A percentile compares a stretch with the other conserved stretches of the same genome.
These are phyloP conservation scores for Pichia membranifaciens DNA, from an alignment of 805 yeast genomes.

Conservation along the genomic window DNA sequence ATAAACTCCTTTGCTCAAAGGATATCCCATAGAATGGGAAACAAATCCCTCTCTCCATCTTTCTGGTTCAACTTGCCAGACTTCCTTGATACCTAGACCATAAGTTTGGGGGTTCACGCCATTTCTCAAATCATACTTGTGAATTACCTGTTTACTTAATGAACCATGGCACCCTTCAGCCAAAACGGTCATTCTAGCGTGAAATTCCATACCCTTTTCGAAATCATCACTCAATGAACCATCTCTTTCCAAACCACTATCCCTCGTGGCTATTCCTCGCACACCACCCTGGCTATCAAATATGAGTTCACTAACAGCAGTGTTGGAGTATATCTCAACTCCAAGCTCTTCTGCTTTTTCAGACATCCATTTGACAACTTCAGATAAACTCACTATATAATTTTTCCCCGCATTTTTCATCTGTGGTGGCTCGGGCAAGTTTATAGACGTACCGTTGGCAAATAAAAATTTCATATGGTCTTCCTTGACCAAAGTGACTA, in stretches of 20 bases:
- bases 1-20: conserved; percentile 64
- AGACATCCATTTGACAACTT: conserved; percentile 73
- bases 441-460: conserved; percentile 45
- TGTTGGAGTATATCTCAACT: conserved; percentile 88
- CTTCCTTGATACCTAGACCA: conserved; percentile 93
- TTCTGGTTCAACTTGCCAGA: conserved; percentile 88
- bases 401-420: conserved; percentile 76
- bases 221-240: conserved; percentile 73
- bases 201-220: conserved; percentile 97
- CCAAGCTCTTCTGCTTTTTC: conserved; percentile 91
- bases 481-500: conserved; percentile 65
- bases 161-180: conserved; percentile 99
- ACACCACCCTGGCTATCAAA: conserved; percentile 59
- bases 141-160: conserved; percentile 68
- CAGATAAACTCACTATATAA: conserved; percentile 77
- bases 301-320: conserved; percentile 75
- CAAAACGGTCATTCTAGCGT: conserved; percentile 78
- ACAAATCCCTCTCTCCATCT: conserved; percentile 77
- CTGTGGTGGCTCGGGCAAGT: conserved; percentile 92
- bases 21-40: conserved; percentile 86
- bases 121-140: conserved; percentile 60
- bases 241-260: conserved; percentile 72
- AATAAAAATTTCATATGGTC: conserved; percentile 73
- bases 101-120: conserved; percentile 76
- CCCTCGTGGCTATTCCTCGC: conserved; percentile 90